Conservation (phyloP, 345 rosid genomes). For the Linum lewisii region DNA sequence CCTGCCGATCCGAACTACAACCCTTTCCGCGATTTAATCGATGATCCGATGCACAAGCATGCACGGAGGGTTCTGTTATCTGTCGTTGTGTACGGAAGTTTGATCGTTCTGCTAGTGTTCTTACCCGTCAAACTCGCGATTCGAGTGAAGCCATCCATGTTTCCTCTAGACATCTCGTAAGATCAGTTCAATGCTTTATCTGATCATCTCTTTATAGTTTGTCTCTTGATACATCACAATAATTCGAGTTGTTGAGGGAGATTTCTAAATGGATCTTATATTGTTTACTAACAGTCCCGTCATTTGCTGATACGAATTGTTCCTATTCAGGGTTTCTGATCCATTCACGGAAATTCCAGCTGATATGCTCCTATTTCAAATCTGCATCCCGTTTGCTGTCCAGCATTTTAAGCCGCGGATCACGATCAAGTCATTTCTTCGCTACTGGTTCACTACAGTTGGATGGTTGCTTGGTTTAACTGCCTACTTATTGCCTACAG, state of each 20-base stretch:
- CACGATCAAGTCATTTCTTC: slow-evolving; percentile 80
- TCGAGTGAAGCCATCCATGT: slow-evolving; percentile 73
- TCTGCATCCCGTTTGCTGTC: slow-evolving; percentile 93
- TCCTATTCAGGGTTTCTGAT: slow-evolving; percentile 70
- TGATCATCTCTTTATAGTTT: slow-evolving; percentile 1
- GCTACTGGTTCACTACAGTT: slow-evolving; percentile 81
- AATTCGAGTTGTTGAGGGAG: too few species aligned
- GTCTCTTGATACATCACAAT: too few species aligned
- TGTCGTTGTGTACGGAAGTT: slow-evolving; percentile 91
- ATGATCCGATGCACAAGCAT: slow-evolving; percentile 96
- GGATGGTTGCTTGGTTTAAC: slow-evolving; percentile 92
- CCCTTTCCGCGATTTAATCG: slow-evolving; percentile 95
- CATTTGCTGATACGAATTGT: slow-evolving; percentile 9
- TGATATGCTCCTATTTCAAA: slow-evolving; percentile 95
- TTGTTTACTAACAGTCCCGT: too few species aligned
- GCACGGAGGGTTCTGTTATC: slow-evolving; percentile 89
- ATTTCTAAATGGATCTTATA: too few species aligned
- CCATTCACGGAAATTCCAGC: slow-evolving; percentile 99
- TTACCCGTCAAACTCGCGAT: slow-evolving; percentile 96
- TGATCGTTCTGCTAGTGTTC: slow-evolving; percentile 95
- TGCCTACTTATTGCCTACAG: slow-evolving; percentile 76
- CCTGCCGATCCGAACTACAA: slow-evolving; percentile 99
- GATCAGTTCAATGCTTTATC: slow-evolving; percentile 14
- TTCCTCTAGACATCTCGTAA: slow-evolving; percentile 95
- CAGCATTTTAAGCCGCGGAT: slow-evolving; percentile 87